Percentiles rank a stretch among this genome's conserved stretches.
phyloP scores from a whole-genome alignment of 2,329 filamentous ascomycete species.

The Monosporascus sp. region DNA sequence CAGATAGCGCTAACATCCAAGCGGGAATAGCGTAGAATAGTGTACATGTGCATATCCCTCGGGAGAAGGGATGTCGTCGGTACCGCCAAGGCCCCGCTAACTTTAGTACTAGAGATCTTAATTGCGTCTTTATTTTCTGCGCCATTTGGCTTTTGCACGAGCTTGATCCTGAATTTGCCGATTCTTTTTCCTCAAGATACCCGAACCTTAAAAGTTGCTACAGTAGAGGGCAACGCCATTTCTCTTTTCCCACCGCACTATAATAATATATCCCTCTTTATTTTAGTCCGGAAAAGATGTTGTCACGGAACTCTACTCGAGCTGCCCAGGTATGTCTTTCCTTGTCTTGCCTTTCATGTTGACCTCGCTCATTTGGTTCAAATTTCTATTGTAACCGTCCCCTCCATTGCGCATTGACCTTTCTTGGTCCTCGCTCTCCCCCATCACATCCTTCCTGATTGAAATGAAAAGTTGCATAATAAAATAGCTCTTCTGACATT shows the following conservation, averaged over 20 bases:
- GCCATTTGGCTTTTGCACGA: slow-evolving; percentile 6
- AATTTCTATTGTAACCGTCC: background rate
- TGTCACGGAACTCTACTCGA: slow-evolving; percentile 53
- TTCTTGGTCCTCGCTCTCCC: slow-evolving; percentile 14
- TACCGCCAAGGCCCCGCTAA: background rate
- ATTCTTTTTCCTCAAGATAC: slow-evolving; percentile 2
- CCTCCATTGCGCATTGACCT: background rate
- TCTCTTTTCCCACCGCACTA: background rate
- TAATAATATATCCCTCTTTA: background rate
- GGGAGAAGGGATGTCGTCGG: background rate
- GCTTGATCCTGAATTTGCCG: background rate
- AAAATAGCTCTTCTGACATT: background rate
- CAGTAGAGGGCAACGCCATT: background rate
- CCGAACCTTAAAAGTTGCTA: background rate
- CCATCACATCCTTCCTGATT: slow-evolving; percentile 13
- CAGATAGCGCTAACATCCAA: no score
- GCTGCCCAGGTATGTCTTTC: slow-evolving; percentile 50
- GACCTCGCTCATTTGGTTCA: background rate
- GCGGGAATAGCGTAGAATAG: no score
- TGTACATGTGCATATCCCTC: background rate
- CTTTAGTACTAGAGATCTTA: background rate
- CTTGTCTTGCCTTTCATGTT: background rate
- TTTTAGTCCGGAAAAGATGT: slow-evolving; percentile 38
- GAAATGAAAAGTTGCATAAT: slow-evolving; percentile 20
- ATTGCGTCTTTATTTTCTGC: slow-evolving; percentile 7